Percentiles rank a stretch among this genome's conserved stretches.
These are phyloP conservation scores for Mycoemilia scoparia DNA, from an alignment of 192 early-diverging fungal genomes.

Conservation along the genomic window DNA sequence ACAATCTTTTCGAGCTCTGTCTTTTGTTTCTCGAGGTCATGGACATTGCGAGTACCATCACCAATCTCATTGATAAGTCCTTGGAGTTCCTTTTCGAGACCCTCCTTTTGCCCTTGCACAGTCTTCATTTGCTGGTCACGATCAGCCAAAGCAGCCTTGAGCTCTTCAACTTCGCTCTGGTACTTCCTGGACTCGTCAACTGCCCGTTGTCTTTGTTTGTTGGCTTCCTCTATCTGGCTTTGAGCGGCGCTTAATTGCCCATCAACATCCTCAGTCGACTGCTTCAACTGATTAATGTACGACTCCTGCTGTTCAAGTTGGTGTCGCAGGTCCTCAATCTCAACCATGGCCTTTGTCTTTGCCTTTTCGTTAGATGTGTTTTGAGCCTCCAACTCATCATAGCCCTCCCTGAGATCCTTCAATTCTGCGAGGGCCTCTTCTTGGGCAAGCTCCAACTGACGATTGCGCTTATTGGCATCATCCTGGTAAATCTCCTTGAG, in stretches of 20 bases:
- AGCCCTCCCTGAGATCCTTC: conserved; percentile 40
- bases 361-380: conserved; percentile 50
- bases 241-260: conserved; percentile 30
- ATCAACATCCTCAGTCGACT: conserved; percentile 33
- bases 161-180: conserved; percentile 5
- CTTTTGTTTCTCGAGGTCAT: conserved; percentile 51
- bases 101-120: conserved; percentile 34
- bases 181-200: conserved; percentile 4
- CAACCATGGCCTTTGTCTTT: conserved; percentile 39
- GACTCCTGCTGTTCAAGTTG: conserved; percentile 49
- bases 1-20: conserved; percentile 39
- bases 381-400: conserved; percentile 38
- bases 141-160: conserved; percentile 11
- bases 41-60: conserved; percentile 50
- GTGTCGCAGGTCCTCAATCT: conserved; percentile 56
- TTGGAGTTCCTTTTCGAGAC: conserved; percentile 36
- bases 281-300: conserved; percentile 33
- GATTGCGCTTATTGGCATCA: conserved; percentile 32
- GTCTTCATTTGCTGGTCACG: conserved; percentile 4
- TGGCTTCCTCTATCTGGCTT: conserved; percentile 5
- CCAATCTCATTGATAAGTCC: conserved; percentile 38
- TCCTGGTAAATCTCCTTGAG: conserved; percentile 42
- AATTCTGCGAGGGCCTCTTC: conserved; percentile 39
- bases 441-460: conserved; percentile 36
- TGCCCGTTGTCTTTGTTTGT: conserved; percentile 1